Conservation (phyloP, 2,329 filamentous ascomycete species). For the Hirsutella rhossiliensis region DNA sequence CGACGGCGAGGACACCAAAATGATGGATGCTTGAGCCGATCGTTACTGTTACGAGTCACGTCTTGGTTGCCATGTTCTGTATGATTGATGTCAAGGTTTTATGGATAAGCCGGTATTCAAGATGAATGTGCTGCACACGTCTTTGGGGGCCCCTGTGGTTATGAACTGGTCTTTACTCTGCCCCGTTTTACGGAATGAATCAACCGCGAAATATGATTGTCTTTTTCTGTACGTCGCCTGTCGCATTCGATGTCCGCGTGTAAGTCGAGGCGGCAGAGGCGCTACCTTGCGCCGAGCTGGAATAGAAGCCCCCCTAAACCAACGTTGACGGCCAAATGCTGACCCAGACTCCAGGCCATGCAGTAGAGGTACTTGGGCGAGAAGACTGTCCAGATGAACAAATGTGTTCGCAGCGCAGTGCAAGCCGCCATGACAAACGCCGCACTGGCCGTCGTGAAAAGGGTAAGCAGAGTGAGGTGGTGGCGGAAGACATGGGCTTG, state of each 20-base stretch:
- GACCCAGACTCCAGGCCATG: conserved; percentile 75
- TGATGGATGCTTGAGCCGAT: conserved; percentile 11
- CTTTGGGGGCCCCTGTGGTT: neutral
- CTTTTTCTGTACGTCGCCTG: neutral
- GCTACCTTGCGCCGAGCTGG: conserved; percentile 29
- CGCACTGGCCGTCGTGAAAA: conserved; percentile 55
- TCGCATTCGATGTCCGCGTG: neutral
- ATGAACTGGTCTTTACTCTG: too few relatives aligned
- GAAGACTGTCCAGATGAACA: conserved; percentile 99
- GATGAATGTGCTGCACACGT: neutral
- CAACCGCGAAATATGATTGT: neutral
- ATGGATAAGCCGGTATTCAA: neutral
- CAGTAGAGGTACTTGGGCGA: conserved; percentile 92
- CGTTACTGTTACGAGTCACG: neutral
- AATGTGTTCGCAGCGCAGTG: conserved; percentile 68
- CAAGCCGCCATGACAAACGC: conserved; percentile 81
- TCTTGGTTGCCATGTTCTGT: neutral
- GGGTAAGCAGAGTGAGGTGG: conserved; percentile 54
- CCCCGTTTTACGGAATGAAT: too few relatives aligned
- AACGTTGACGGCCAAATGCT: conserved; percentile 67
- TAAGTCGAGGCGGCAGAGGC: neutral
- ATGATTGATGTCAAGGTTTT: neutral
- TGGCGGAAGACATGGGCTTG: conserved; percentile 21
- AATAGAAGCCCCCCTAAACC: conserved; percentile 46
- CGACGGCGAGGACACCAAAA: conserved; percentile 26